These are phyloP conservation scores for Canavalia gladiata DNA, from an alignment of 306 rosid genomes.

Conservation along the genomic window DNA sequence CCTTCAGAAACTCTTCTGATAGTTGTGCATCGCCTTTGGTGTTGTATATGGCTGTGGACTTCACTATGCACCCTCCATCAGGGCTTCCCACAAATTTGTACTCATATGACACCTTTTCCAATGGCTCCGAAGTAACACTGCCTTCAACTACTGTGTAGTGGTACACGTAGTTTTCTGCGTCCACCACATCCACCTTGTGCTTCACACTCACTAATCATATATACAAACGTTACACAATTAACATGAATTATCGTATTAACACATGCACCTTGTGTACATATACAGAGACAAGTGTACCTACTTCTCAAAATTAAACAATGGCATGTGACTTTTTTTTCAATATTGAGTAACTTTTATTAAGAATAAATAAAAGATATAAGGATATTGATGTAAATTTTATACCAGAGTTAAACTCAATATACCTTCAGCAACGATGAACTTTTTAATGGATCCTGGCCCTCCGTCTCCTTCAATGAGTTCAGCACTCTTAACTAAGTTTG, in stretches of 20 bases:
- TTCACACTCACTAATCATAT: conserved; percentile 47
- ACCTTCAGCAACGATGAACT: conserved; percentile 48
- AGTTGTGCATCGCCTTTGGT: conserved; percentile 49
- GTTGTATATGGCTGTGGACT: conserved; percentile 51
- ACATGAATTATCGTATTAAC: neutral
- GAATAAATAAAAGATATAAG: neutral
- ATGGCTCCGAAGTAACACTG: conserved; percentile 14
- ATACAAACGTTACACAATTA: neutral
- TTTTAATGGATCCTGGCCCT: conserved; percentile 58
- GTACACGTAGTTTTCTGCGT: conserved; percentile 47
- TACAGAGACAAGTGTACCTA: too few species aligned
- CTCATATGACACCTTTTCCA: conserved; percentile 56
- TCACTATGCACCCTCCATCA: conserved; percentile 55
- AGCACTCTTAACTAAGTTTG: conserved; percentile 25
- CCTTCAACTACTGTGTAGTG: conserved; percentile 63
- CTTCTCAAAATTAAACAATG: neutral
- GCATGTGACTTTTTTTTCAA: too few species aligned
- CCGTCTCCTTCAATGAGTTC: conserved; percentile 62
- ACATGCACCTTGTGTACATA: neutral
- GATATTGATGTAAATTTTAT: neutral
- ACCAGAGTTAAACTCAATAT: neutral
- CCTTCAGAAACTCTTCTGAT: conserved; percentile 51
- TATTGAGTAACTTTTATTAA: neutral
- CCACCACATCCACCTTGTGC: conserved; percentile 56
- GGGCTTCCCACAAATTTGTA: conserved; percentile 42